These are phyloP conservation scores for Chrysoporthe deuterocubensis DNA, from an alignment of 2,329 filamentous ascomycete genomes.

Conservation along the genomic window DNA sequence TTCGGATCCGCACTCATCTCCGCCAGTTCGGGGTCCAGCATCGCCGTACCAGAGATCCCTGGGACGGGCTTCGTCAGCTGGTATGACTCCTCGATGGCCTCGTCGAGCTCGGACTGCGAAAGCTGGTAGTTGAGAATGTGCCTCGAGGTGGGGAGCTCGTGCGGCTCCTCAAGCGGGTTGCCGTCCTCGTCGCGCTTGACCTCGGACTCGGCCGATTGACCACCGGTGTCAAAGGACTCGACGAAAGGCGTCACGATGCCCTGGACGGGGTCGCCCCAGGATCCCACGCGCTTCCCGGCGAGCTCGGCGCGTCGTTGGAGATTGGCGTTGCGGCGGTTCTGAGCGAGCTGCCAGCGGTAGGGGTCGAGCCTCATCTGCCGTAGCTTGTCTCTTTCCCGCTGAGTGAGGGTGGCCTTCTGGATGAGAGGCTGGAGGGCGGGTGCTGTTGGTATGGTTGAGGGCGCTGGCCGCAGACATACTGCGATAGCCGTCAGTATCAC, in stretches of 20 bases:
- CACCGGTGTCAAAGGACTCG: constrained; percentile 74
- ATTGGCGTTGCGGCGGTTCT: constrained; percentile 84
- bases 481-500: constrained; percentile 31
- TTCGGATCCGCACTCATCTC: constrained; percentile 37
- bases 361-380: constrained; percentile 75
- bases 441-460: constrained; percentile 38
- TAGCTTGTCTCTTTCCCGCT: constrained; percentile 67
- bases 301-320: constrained; percentile 75
- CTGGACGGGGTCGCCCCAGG: constrained; percentile 77
- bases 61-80: constrained; percentile 64
- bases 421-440: constrained; percentile 61
- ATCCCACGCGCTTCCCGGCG: constrained; percentile 63
- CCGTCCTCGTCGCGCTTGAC: constrained; percentile 47
- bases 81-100: constrained; percentile 69
- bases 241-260: constrained; percentile 83
- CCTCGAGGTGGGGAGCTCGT: constrained; percentile 50
- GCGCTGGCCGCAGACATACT: constrained; percentile 65
- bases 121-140: constrained; percentile 78
- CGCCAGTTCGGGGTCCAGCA: constrained; percentile 5
- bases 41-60: not conserved
- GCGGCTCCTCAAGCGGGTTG: constrained; percentile 44
- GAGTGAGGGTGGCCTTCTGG: constrained; percentile 67
- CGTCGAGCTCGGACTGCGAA: constrained; percentile 66
- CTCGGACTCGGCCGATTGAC: constrained; percentile 46
- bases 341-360: constrained; percentile 78